Conservation (phyloP, 345 rosid genomes). For the Dimocarpus longan region DNA sequence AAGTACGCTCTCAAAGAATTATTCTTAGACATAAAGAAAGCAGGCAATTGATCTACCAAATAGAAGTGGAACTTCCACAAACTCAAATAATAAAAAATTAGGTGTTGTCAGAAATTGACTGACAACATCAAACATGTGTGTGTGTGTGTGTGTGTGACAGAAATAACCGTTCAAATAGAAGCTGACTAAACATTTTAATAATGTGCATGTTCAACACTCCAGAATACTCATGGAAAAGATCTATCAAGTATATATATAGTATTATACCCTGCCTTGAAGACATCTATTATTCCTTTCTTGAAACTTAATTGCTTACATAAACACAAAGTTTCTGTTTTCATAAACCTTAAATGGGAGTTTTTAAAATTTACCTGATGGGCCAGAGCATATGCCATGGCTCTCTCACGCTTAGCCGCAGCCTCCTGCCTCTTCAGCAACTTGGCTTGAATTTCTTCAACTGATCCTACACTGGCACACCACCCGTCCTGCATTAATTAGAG, state of each 20-base stretch:
- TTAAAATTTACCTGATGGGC: constrained; percentile 79
- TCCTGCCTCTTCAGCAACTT: constrained; percentile 92
- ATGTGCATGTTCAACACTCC: not conserved
- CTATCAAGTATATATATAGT: not conserved
- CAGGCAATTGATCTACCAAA: not conserved
- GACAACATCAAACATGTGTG: constrained; percentile 21
- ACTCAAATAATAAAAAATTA: constrained; percentile 1
- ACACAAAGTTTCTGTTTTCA: not conserved
- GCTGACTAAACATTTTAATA: not conserved
- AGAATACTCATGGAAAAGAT: not conserved
- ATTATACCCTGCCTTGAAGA: not conserved
- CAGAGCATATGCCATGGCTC: constrained; percentile 99
- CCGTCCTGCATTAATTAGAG: constrained; percentile 63
- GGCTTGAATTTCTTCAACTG: constrained; percentile 93
- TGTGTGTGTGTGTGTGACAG: not conserved
- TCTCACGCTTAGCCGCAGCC: constrained; percentile 99
- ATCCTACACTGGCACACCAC: constrained; percentile 96
- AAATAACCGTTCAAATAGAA: not conserved
- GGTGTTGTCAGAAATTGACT: not conserved
- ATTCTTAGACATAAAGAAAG: not conserved
- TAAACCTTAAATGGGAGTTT: constrained; percentile 6
- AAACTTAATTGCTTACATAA: not conserved
- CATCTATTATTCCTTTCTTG: not conserved
- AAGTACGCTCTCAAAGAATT: not conserved
- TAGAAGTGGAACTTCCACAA: not conserved